These are phyloP conservation scores for Aspergillus sp. DNA, from an alignment of 2,329 filamentous ascomycete species.

Conservation along the genomic window DNA sequence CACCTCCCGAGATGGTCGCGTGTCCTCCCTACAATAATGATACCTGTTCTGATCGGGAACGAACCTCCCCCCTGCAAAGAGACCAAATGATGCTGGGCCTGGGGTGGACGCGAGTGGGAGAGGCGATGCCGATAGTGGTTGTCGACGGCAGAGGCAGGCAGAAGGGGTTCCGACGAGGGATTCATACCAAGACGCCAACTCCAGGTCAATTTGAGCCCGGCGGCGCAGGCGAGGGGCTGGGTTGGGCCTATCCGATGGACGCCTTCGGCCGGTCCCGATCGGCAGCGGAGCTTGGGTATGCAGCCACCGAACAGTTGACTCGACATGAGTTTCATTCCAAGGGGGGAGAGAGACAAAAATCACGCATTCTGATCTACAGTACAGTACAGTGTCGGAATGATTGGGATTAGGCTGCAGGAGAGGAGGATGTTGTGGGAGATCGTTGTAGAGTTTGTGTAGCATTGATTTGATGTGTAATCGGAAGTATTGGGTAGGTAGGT, in stretches of 20 bases:
- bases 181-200: background rate
- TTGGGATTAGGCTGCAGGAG: too few species aligned
- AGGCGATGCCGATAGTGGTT: too few species aligned
- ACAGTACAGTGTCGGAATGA: background rate
- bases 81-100: too few species aligned
- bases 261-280: slow-evolving; percentile 22
- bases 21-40: too few species aligned
- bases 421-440: background rate
- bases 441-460: background rate
- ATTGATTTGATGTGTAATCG: background rate
- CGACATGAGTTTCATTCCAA: slow-evolving; percentile 7
- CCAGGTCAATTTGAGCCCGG: background rate
- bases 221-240: slow-evolving; percentile 2
- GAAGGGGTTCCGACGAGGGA: too few species aligned
- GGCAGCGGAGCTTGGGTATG: slow-evolving; percentile 8
- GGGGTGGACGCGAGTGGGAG: too few species aligned
- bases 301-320: too few species aligned
- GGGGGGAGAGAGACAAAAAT: slow-evolving; percentile 5
- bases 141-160: too few species aligned
- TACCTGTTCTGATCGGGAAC: too few species aligned
- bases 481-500: too few species aligned
- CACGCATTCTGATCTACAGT: slow-evolving; percentile 10
- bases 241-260: slow-evolving; percentile 14
- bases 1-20: too few species aligned
- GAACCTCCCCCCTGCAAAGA: too few species aligned